A percentile compares a stretch with the other conserved stretches of the same genome.
Conservation (phyloP, 306 rosid species). For the Oxytropis ochrocephala region DNA sequence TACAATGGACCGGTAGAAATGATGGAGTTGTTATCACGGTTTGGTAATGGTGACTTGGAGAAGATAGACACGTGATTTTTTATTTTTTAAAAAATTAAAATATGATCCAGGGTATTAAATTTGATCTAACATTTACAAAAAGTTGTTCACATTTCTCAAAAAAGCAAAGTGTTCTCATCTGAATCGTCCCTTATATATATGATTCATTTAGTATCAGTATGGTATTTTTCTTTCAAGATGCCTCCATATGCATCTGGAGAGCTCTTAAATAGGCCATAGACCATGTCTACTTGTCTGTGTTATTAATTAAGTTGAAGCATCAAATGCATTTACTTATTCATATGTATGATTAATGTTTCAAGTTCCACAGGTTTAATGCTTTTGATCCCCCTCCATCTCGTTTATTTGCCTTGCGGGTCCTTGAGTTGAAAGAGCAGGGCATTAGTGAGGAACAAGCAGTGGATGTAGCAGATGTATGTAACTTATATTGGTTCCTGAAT, state of each 20-base stretch:
- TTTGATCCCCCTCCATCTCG: slow-evolving; percentile 81
- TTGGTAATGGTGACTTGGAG: too few species aligned
- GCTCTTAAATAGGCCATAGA: background rate
- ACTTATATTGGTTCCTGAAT: background rate
- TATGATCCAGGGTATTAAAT: too few species aligned
- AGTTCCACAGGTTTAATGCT: slow-evolving; percentile 51
- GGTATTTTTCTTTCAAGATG: background rate
- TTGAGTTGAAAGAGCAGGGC: slow-evolving; percentile 69
- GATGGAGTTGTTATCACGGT: too few species aligned
- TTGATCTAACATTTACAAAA: too few species aligned
- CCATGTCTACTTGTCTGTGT: background rate
- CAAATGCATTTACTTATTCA: background rate
- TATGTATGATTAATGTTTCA: slow-evolving; percentile 19
- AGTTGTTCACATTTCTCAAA: too few species aligned
- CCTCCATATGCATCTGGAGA: background rate
- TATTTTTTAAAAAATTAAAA: too few species aligned
- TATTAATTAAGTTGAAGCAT: slow-evolving; percentile 10
- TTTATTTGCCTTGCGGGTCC: slow-evolving; percentile 56
- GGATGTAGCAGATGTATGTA: slow-evolving; percentile 68
- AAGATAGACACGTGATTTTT: too few species aligned
- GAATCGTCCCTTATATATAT: too few species aligned
- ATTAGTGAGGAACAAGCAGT: slow-evolving; percentile 67
- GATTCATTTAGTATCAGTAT: background rate
- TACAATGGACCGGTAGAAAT: too few species aligned
- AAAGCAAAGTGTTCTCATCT: too few species aligned